A percentile compares a stretch with the other conserved stretches of the same genome.
Evolutionary conservation across 2,329 filamentous ascomycete genomes (phyloP).

Genomic region (Daldinia eschscholtzii): DNA sequence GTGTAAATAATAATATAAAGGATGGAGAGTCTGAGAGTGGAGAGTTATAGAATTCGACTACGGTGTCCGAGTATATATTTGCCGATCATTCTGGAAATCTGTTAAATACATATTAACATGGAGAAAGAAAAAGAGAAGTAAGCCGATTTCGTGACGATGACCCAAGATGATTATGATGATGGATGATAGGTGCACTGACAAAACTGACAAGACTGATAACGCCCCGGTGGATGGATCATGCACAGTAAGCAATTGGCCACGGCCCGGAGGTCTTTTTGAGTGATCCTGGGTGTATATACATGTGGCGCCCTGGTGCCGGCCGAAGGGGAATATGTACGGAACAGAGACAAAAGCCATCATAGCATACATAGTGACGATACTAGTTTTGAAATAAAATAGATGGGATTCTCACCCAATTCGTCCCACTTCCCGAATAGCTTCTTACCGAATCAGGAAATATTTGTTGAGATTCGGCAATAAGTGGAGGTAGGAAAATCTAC

Average conservation of each 20-base stretch:
- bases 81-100: conserved; percentile 21
- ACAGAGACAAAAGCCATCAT: conserved; percentile 1
- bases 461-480: conserved; percentile 40
- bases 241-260: conserved; percentile 38
- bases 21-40: not conserved
- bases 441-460: conserved; percentile 35
- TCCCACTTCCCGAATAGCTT: conserved; percentile 15
- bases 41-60: not conserved
- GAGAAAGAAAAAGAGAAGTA: conserved; percentile 22
- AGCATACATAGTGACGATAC: not conserved
- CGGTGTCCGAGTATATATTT: conserved; percentile 20
- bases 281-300: not conserved
- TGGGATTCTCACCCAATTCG: conserved; percentile 23
- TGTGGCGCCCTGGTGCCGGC: conserved; percentile 20
- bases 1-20: not conserved
- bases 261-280: not conserved
- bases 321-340: conserved; percentile 26
- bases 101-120: conserved; percentile 20
- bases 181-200: conserved; percentile 20
- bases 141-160: conserved; percentile 30
- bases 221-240: conserved; percentile 28
- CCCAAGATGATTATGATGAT: conserved; percentile 35
- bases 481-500: conserved; percentile 29
- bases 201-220: conserved; percentile 7
- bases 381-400: conserved; percentile 22